Conservation (phyloP, 441 rosid genomes). For the Erysimum pusillum region DNA sequence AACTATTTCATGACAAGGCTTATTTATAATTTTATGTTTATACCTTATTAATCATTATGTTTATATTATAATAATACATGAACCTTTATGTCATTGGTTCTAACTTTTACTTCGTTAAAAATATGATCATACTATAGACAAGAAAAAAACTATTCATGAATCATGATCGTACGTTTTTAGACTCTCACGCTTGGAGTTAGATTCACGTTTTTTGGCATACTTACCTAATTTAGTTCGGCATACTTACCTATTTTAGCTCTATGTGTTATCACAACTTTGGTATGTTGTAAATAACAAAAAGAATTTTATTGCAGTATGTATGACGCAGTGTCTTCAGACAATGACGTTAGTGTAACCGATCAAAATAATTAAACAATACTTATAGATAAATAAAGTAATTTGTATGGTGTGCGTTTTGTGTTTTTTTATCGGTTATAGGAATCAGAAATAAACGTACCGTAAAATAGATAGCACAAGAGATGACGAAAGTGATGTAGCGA, state of each 20-base stretch:
- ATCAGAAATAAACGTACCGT: slow-evolving; percentile 48
- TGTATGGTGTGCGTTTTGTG: not conserved
- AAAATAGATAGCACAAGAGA: slow-evolving; percentile 63
- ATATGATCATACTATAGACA: not conserved
- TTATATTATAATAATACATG: not conserved
- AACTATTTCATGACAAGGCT: too few species aligned
- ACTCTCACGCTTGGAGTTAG: not conserved
- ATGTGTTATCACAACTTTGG: not conserved
- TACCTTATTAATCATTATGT: too few species aligned
- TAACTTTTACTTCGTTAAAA: not conserved
- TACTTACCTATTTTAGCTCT: not conserved
- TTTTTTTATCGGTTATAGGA: not conserved
- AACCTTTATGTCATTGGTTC: not conserved
- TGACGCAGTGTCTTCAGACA: not conserved
- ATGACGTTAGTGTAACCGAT: not conserved
- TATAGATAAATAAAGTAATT: not conserved
- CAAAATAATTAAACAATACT: too few species aligned
- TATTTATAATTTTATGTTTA: too few species aligned
- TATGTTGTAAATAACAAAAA: not conserved
- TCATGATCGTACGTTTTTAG: not conserved
- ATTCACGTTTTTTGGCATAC: slow-evolving; percentile 1
- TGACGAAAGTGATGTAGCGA: slow-evolving; percentile 85
- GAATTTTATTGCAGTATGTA: not conserved
- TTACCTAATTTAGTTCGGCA: not conserved
- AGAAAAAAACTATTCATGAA: too few species aligned